Percentiles rank a stretch among this genome's conserved stretches.
Conservation (phyloP, 768 basidiomycete genomes). For the Russula dissimulans region DNA sequence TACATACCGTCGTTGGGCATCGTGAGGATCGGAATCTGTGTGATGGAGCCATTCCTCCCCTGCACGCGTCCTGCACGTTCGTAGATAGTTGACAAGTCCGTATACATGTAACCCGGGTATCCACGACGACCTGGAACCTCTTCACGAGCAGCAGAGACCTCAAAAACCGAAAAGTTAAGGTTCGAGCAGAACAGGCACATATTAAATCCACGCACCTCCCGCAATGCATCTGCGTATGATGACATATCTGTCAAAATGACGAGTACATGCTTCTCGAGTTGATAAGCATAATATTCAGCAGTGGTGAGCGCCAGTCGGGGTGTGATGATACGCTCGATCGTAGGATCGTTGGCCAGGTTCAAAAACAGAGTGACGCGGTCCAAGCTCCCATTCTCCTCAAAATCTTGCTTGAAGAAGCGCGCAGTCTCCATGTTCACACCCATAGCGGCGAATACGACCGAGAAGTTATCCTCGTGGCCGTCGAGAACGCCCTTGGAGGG, state of each 20-base stretch:
- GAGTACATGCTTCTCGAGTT: constrained; percentile 98
- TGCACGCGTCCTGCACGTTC: constrained; percentile 98
- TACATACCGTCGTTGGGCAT: constrained; percentile 97
- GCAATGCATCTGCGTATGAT: constrained; percentile 92
- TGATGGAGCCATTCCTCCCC: constrained; percentile 98
- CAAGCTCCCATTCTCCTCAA: constrained; percentile 95
- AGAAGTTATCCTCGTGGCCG: constrained; percentile 99
- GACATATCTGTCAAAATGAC: constrained; percentile 99
- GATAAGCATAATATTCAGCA: constrained; percentile 99
- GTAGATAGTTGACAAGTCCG: constrained; percentile 98
- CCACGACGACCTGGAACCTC: constrained; percentile 99
- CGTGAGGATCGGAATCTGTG: constrained; percentile 97
- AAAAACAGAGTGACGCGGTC: constrained; percentile 98
- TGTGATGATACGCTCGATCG: constrained; percentile 99
- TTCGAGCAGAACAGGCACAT: constrained; percentile 8
- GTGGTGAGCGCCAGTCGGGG: constrained; percentile 96
- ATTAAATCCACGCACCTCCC: constrained; percentile 54
- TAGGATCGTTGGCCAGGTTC: constrained; percentile 97
- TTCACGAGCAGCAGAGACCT: constrained; percentile 98
- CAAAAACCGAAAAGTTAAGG: constrained; percentile 7
- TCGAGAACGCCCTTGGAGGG: constrained; percentile 97
- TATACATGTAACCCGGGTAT: constrained; percentile 98
- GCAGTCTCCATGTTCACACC: constrained; percentile 99
- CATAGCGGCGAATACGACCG: constrained; percentile 99
- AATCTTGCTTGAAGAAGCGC: constrained; percentile 99